Evolutionary conservation across 192 early-diverging fungal genomes (phyloP), one percentile per base, ranked within the genome.

Genomic region (Coemansia sp.): DNA sequence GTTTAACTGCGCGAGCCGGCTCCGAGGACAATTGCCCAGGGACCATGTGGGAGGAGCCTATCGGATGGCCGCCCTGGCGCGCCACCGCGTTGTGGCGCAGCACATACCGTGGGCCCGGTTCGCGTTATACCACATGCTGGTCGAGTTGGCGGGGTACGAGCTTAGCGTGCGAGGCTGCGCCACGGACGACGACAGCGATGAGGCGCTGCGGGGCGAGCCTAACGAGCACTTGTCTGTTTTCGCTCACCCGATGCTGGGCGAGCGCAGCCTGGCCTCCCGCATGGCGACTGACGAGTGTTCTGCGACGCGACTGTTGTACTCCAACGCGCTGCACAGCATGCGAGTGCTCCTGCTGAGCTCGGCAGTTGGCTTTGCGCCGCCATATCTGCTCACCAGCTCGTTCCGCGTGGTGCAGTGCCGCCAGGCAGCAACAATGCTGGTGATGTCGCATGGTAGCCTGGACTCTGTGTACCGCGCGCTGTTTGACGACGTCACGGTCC

Each of bases 251-350:
- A 41, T 43, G 52, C 40, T 60, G 17, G 14, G 22, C 8, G 53
- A 64, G 39, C 53, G 62, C 8, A 14, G 62, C 39, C 22, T 64
- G 39, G 38, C 42, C 8, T 24, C 39, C 10, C 11, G 15, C 8
- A 22, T 65, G 14, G 62, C 67, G 4, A 62, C 67, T 0, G 67
- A 75, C 27, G 60, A 69, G 15, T 75, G 73, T 39, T 60, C 73
- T 12, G 53, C 58, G 3, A 58, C 67, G 0, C 54, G 59, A 7
- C 44, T 69, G 32, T 58, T 75, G 4, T 69, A 58, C 21, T 29
- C 63, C 11, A 52, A 57, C 11, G 37, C 58, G 0, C 40, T 75
- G 46, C 73, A 69, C 26, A 69, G 73, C 48, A 33, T 65, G n/a
- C 62, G 67, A 4, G 43, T 52, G 3, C 52, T 75, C 39, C 19